Percentiles rank a stretch among this genome's conserved stretches.
Evolutionary conservation across 352 stramenopile genomes (phyloP).

Genomic region (Globisporangium lucens): DNA sequence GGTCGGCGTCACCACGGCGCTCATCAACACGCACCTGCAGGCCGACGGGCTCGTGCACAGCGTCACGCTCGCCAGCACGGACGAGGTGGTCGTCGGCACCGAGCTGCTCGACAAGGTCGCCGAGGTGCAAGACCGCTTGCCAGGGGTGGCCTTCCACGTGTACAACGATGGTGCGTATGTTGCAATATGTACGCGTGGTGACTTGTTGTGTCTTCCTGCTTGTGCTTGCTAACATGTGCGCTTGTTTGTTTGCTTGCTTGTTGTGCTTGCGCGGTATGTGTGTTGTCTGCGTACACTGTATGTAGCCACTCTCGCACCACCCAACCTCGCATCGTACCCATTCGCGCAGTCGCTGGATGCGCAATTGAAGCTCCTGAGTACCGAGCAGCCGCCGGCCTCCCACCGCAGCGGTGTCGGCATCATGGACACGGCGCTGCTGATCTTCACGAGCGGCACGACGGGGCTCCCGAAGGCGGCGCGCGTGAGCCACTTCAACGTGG

Average conservation of each 20-base stretch:
- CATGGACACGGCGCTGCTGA: constrained; percentile 59
- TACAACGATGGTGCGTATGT: constrained; percentile 40
- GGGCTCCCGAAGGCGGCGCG: constrained; percentile 72
- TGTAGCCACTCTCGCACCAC: constrained; percentile 19
- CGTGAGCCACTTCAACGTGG: constrained; percentile 71
- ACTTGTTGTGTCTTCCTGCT: background rate
- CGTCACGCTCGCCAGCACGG: constrained; percentile 51
- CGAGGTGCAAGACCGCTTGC: constrained; percentile 27
- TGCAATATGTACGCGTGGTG: background rate
- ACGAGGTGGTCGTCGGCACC: constrained; percentile 60
- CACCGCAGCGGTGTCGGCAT: constrained; percentile 36
- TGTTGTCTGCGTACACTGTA: background rate
- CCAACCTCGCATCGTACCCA: constrained; percentile 17
- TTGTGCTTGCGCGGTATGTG: background rate
- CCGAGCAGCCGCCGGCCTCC: constrained; percentile 20
- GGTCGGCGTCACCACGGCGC: constrained; percentile 70
- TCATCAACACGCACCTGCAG: constrained; percentile 81
- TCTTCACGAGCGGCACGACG: constrained; percentile 86
- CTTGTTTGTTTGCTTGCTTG: background rate
- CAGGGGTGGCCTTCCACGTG: constrained; percentile 40
- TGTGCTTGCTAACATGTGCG: background rate
- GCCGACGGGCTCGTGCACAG: constrained; percentile 68
- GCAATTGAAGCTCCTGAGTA: constrained; percentile 26
- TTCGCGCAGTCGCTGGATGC: constrained; percentile 45
- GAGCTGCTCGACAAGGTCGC: constrained; percentile 50